A percentile compares a stretch with the other conserved stretches of the same genome.
Conservation (phyloP, 1,284 basidiomycete genomes). For the Ceratobasidium sp. region DNA sequence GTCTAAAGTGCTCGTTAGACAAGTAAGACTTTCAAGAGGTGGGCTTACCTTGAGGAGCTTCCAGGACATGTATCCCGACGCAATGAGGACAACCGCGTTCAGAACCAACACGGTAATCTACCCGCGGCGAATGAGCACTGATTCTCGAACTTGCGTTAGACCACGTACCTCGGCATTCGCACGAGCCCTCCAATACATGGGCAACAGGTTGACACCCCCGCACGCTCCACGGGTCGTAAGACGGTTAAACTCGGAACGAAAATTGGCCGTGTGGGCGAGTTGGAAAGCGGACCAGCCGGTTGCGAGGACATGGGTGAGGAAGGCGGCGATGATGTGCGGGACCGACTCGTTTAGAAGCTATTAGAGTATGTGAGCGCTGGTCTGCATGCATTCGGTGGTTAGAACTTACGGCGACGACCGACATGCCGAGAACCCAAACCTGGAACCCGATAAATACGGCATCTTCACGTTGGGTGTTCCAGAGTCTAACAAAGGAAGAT, state of each 20-base stretch:
- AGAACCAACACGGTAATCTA: slow-evolving; percentile 71
- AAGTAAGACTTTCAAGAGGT: neutral
- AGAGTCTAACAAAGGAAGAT: slow-evolving; percentile 54
- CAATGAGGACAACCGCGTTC: slow-evolving; percentile 64
- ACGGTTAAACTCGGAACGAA: slow-evolving; percentile 61
- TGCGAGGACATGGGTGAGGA: slow-evolving; percentile 72
- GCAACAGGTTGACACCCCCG: slow-evolving; percentile 55
- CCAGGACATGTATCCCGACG: slow-evolving; percentile 72
- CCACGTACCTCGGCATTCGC: slow-evolving; percentile 40
- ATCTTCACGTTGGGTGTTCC: slow-evolving; percentile 77
- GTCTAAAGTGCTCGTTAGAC: slow-evolving; percentile 56
- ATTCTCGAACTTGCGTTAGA: slow-evolving; percentile 1
- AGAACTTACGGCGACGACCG: slow-evolving; percentile 63
- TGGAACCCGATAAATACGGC: slow-evolving; percentile 78
- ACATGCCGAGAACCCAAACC: slow-evolving; percentile 81
- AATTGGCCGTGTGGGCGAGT: slow-evolving; percentile 62
- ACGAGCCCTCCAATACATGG: slow-evolving; percentile 50
- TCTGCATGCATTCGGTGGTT: neutral
- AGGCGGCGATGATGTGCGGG: slow-evolving; percentile 72
- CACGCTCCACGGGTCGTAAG: slow-evolving; percentile 71
- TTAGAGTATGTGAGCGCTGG: neutral
- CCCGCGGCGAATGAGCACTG: slow-evolving; percentile 63
- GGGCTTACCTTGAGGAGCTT: slow-evolving; percentile 68
- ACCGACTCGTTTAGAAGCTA: slow-evolving; percentile 77
- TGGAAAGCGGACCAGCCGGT: slow-evolving; percentile 74